Evolutionary conservation across 495 filamentous ascomycete species (phyloP), one percentile per base, ranked within the genome.

Genomic region (Hypoxylon subgilvum): DNA sequence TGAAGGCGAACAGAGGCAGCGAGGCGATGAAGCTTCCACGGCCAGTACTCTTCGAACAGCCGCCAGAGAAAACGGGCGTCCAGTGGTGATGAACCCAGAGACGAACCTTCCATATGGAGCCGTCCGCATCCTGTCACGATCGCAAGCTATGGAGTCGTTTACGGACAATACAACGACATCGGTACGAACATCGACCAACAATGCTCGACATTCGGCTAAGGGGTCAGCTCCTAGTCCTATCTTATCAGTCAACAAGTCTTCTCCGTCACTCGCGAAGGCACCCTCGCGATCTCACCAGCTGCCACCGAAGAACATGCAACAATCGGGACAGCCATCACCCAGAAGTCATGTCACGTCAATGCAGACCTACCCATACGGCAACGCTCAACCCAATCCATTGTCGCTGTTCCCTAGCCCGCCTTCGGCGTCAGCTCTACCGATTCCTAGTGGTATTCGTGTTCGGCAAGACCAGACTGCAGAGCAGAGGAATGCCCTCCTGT

Each of bases 401-500:
- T 66, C 72, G 2, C 65, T 73, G 1, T 69, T 72, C 12, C 61
- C 67, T 8, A 51, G 69, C 9, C 56, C 68, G 22, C 69, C 77
- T 34, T 67, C 66, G 4, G 58, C 67, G 39, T 64, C 69, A 5
- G 54, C 74, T 14, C 47, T 66, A 31, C 47, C 70, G 23, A 40
- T 57, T 25, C 52, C 69, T 13, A 58, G 42, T 1, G 46, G 54
- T 13, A 32, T 54, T 1, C 62, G 68, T 18, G 56, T 58, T 17
- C 61, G 56, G 17, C 57, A 61, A 34, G 64, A 76, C 28, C 57
- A 73, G 25, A 81, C 80, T 4, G 59, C 71, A 3, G 83, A 88
- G 7, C 89, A 94, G 49, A 85, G 79, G 59, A 85, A 86, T 28
- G 75, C 83, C 7, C 74, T 92, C 8, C 79, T 92, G 9, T 88